Base-by-base conservation (phyloP, 441 rosid genomes). In the Oxalis stricta region DNA sequence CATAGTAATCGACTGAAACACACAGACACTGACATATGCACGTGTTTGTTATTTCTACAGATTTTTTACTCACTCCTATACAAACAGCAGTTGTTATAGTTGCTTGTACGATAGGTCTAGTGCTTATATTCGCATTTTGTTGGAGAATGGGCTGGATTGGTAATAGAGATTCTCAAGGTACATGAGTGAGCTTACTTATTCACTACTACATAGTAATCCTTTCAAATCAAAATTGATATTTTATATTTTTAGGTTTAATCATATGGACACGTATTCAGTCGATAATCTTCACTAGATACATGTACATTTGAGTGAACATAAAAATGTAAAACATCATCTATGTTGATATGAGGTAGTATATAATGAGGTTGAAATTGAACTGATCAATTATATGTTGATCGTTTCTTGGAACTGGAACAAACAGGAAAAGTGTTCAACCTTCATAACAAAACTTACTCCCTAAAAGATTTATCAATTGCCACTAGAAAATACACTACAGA, bases 401-500 rank as follows among this genome's bases (percentile, higher is more conserved):
- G n/a, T 45, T 19, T 10, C 13, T 32, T 42, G 13, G 2, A 9
- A 49, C 18, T 42, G 50, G 30, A 29, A 19, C 20, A 7, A 3
- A n/a, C n/a, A 1, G 4, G 39, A 48, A 28, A 10, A 39, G 21
- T n/a, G n/a, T n/a, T n/a, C n/a, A n/a, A n/a, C n/a, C 18, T 47
- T 5, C 50, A 11, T 10, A 55, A 14, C 15, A 38, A 19, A 43
- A 4, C 21, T 2, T 9, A 53, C 47, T 35, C 55, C 9, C 40
- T 48, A 6, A 48, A 32, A 16, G 42, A 42, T 28, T 8, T 59
- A 10, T 48, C 41, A 30, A 16, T 22, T 35, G 65, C 65, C 9
- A 59, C 59, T 31, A 38, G 5, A 22, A 60, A 60, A 10, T 60
- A 53, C n/a, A 54, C 33, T 33, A 53, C 8, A 29, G 30, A 36